Percentiles rank a stretch among this genome's conserved stretches.
These are phyloP conservation scores for Neurospora hispaniola DNA, from an alignment of 495 filamentous ascomycete species.

Conservation along the genomic window DNA sequence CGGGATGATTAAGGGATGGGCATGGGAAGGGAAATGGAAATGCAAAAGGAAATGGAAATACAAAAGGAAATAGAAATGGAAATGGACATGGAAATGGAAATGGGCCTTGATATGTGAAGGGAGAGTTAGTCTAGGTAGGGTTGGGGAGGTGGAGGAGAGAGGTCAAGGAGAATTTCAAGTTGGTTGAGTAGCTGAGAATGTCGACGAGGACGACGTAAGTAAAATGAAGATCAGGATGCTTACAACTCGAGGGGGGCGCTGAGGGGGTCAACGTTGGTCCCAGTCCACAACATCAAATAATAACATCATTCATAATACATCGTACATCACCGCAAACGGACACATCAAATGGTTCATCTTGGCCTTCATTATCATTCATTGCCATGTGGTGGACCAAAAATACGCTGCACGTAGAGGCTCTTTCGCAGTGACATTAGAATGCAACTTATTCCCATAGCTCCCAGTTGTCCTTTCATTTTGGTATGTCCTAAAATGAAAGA, in stretches of 20 bases:
- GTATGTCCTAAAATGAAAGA: constrained; percentile 20
- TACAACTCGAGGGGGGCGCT: too few species aligned
- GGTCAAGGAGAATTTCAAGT: too few species aligned
- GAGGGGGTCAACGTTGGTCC: neutral
- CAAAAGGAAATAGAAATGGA: too few species aligned
- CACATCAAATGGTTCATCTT: neutral
- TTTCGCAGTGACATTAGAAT: neutral
- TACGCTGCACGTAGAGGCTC: neutral
- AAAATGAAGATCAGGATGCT: too few species aligned
- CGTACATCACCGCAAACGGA: neutral
- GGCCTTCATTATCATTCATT: neutral
- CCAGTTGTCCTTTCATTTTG: constrained; percentile 19
- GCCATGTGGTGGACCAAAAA: neutral
- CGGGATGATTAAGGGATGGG: too few species aligned
- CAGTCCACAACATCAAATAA: neutral
- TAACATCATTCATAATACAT: too few species aligned
- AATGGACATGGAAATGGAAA: neutral
- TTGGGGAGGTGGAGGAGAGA: too few species aligned
- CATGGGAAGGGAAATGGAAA: neutral
- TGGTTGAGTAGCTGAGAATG: too few species aligned
- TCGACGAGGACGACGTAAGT: too few species aligned
- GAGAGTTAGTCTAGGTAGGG: too few species aligned
- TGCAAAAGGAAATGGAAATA: too few species aligned
- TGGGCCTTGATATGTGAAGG: neutral
- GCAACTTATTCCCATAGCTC: constrained; percentile 19